Base-by-base conservation (phyloP, 2,329 filamentous ascomycete genomes). In the Amauroascus verrucosus region DNA sequence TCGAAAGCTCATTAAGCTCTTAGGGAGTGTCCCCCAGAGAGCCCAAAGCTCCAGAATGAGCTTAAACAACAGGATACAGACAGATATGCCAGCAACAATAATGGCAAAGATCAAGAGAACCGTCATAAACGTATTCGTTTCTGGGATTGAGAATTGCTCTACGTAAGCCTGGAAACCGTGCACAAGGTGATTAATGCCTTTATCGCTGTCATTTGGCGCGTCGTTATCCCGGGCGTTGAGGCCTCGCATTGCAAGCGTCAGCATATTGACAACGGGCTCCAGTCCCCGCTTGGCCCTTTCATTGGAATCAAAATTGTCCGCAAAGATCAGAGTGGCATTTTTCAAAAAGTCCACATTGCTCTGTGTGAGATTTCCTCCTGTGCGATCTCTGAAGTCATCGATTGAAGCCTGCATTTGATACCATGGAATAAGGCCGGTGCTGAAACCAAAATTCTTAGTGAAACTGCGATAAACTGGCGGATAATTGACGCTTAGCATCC, bases 101-200 rank as follows among this genome's bases (percentile, higher is more conserved):
- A 95, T 93, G 57, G 88, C 87, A 56, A 95, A 91, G 56, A 96
- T 75, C 49, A 97, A 75, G 1, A 97, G 78, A 3, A 95, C 83
- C 0, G 88, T 96, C 90, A 98, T 95, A 74, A 97, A 97, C 1
- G 88, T 89, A 72, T 96, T 95, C 47, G 86, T 83, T 61, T 86
- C 81, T 16, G 93, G 93, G 51, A 97, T 89, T 41, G 81, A 82
- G 54, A 95, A 79, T 66, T 90, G 77, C 65, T 95, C 83, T n/a
- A 84, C 85, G 63, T 85, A 95, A 28, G 81, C 86, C 67, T 90
- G 79, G 62, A 97, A 85, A 50, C 88, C 88, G 46, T 80, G 77
- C 32, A 95, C 86, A 2, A 75, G 67, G 51, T 78, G 73, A 54
- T 78, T 71, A 43, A 76, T 61, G 58, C 76, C 76, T 62, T 62